Evolutionary conservation across 805 yeast species (phyloP), one percentile per base, ranked within the genome.

Genomic region (Tetrapisispora phaffii): DNA sequence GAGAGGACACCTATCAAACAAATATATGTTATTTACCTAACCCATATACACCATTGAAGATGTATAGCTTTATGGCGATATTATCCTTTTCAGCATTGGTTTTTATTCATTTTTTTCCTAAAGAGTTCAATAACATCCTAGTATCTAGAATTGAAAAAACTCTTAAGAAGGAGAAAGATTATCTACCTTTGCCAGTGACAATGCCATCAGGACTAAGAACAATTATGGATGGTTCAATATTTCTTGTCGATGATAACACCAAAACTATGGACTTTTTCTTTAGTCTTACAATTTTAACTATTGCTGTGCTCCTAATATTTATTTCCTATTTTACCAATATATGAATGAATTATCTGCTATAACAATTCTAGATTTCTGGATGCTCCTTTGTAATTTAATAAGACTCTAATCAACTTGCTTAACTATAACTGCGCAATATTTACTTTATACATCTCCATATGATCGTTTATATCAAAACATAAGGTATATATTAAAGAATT

Each of bases 11-110:
- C 1, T 67, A 50, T 35, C 62, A 64, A 49, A 76, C 83, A 0
- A 56, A 66, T 37, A 72, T 79, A 56, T 79, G 85, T 52, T 75
- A 70, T 51, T 54, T 80, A 53, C 84, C 85, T 9, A 62, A 65
- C 39, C 84, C 86, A 5, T 77, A 68, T 48, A 53, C 58, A 10
- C 70, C 75, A 4, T 33, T 74, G 3, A 62, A 57, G 35, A 45
- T 60, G n/a, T 74, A 74, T 47, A 44, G 60, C 4, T 10, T 54
- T 1, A 44, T 60, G 19, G 50, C 60, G 0, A 34, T 65, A 2
- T 9, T 56, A 1, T 57, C 62, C 8, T 17, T 46, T 1, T 20
- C 43, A 1, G 32, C 54, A 22, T 46, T 61, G n/a, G 34, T 54
- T 10, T 42, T 61, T 41, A 55, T 59, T 32, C 57, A 57, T 44